Conservation (phyloP, 306 rosid species). For the Sindora glabra region DNA sequence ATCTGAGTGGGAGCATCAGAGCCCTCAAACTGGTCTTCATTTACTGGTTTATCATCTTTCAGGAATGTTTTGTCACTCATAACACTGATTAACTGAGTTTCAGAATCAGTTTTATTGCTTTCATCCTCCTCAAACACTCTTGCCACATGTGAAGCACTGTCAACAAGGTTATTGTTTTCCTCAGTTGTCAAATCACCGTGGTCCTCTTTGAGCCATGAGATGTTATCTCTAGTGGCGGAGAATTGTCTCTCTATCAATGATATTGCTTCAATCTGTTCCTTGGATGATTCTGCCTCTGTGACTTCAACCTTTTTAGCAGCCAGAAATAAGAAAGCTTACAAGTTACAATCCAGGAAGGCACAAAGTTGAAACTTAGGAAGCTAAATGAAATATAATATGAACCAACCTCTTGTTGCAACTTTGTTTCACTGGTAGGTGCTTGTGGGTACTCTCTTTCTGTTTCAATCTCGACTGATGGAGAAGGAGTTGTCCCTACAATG, state of each 20-base stretch:
- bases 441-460: not conserved
- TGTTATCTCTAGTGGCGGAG: not conserved
- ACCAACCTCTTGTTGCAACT: slow-evolving; percentile 17
- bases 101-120: too few species aligned
- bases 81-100: too few species aligned
- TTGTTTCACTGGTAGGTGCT: not conserved
- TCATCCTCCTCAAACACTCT: not conserved
- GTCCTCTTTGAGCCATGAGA: not conserved
- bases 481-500: slow-evolving; percentile 2
- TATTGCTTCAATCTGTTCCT: slow-evolving; percentile 8
- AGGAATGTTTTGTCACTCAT: too few species aligned
- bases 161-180: not conserved
- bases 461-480: not conserved
- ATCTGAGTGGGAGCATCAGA: not conserved
- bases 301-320: slow-evolving; percentile 8
- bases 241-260: not conserved
- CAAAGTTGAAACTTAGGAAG: not conserved
- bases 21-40: not conserved
- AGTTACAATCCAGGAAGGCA: too few species aligned
- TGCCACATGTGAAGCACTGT: not conserved
- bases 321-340: not conserved
- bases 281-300: slow-evolving; percentile 4
- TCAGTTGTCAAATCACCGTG: not conserved
- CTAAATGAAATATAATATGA: not conserved
- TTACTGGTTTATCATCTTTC: slow-evolving; percentile 16